Evolutionary conservation across 2,329 filamentous ascomycete genomes (phyloP).

Genomic region (Alternaria triticina): DNA sequence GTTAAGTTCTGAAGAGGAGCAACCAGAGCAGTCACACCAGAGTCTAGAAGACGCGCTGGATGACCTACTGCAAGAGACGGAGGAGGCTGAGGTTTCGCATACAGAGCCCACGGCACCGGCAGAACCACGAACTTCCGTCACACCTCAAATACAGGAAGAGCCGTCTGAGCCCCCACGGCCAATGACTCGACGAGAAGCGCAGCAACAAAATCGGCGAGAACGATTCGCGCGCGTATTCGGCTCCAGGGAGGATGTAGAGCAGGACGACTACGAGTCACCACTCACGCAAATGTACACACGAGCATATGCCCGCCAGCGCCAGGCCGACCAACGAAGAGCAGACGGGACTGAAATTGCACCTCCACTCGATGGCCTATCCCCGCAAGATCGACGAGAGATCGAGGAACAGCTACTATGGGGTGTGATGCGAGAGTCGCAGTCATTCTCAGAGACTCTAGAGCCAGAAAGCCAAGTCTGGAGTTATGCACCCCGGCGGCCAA

Average conservation of each 20-base stretch:
- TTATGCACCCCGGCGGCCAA: constrained; percentile 15
- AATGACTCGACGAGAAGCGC: constrained; percentile 22
- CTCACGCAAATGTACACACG: constrained; percentile 56
- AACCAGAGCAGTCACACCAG: constrained; percentile 31
- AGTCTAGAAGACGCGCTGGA: constrained; percentile 46
- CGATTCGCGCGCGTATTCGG: constrained; percentile 51
- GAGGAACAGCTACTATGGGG: constrained; percentile 44
- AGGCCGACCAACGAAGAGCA: constrained; percentile 47
- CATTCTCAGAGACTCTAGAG: constrained; percentile 14
- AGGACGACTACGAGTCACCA: constrained; percentile 57
- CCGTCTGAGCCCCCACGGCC: constrained; percentile 15
- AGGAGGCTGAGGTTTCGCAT: constrained; percentile 32
- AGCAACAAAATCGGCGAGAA: constrained; percentile 34
- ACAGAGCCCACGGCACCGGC: neutral
- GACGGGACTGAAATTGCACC: constrained; percentile 28
- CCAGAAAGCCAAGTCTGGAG: constrained; percentile 30
- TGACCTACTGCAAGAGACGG: constrained; percentile 34
- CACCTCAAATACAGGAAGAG: constrained; percentile 6
- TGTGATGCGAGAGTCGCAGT: constrained; percentile 37
- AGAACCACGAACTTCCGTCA: constrained; percentile 1
- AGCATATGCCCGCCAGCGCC: constrained; percentile 52
- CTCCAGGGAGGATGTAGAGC: constrained; percentile 55
- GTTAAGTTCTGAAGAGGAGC: constrained; percentile 32
- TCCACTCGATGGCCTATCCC: constrained; percentile 26
- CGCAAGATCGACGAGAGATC: constrained; percentile 35